Base-by-base conservation (phyloP, 768 basidiomycete genomes). In the Dendrothele bispora region DNA sequence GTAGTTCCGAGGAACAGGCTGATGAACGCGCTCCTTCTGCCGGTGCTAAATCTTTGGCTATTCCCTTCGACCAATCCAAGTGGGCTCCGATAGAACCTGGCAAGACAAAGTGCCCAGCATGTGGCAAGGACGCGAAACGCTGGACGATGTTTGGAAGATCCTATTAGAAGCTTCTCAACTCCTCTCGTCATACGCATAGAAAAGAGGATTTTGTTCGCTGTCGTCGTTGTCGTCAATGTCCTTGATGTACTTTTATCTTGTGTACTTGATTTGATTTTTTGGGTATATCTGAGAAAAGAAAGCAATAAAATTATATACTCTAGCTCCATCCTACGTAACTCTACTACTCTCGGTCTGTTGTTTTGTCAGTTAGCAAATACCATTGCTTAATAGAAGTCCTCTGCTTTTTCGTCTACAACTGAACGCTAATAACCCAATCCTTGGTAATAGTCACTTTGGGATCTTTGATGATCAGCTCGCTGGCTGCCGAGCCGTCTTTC, bases 111-210 rank as follows among this genome's bases (percentile, higher is more conserved):
- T 99, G 97, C 67, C 79, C 90, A 45, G 90, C 81, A 11, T 99
- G 97, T 65, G 89, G 86, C 25, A 74, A 78, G 52, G 83, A 89
- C 59, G 90, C 94, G 47, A 98, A 97, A 73, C 79, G 89, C 58
- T 98, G 94, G 94, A 95, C 95, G 55, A 74, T 99, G 80, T 99
- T 98, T 68, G 97, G 97, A 30, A 77, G 91, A 57, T 88, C 86
- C 18, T 92, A 91, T 61, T 92, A 78, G 64, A 39, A n/a, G n/a
- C n/a, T n/a, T n/a, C n/a, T n/a, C n/a, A n/a, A n/a, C n/a, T n/a
- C n/a, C n/a, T n/a, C n/a, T n/a, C n/a, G n/a, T n/a, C n/a, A n/a
- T n/a, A n/a, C n/a, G n/a, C n/a, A n/a, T n/a, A n/a, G n/a, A n/a
- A n/a, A n/a, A n/a, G n/a, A n/a, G n/a, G n/a, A n/a, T n/a, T n/a